Evolutionary conservation across 768 basidiomycete genomes (phyloP).

Genomic region (Psilocybe tampanensis): DNA sequence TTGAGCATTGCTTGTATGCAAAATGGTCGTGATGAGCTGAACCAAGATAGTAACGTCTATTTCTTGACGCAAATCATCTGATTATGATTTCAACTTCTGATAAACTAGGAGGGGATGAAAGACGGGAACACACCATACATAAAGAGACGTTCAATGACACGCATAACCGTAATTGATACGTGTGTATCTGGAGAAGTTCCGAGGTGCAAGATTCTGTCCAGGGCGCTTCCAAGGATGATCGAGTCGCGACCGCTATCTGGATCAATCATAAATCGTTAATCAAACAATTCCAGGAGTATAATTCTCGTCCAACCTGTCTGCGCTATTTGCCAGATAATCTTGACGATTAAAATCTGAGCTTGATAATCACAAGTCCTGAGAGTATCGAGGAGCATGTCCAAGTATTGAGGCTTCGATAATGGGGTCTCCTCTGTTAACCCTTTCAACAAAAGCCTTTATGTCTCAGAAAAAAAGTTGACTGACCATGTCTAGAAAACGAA

Average conservation of each 20-base stretch:
- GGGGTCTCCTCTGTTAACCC: neutral
- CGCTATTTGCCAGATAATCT: neutral
- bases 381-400: neutral
- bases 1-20: neutral
- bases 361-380: slow-evolving; percentile 3
- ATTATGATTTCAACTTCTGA: neutral
- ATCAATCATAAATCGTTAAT: neutral
- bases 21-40: neutral
- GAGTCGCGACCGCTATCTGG: neutral
- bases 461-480: neutral
- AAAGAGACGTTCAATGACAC: slow-evolving; percentile 2
- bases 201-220: neutral
- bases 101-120: neutral
- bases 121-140: neutral
- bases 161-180: neutral
- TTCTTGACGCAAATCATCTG: slow-evolving; percentile 2
- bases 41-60: slow-evolving; percentile 1
- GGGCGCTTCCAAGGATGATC: neutral
- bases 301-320: neutral
- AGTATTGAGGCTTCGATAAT: neutral
- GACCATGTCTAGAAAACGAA: neutral
- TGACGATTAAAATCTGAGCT: neutral
- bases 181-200: slow-evolving; percentile 3
- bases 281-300: neutral
- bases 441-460: neutral